Evolutionary conservation across 2,329 filamentous ascomycete species (phyloP).

Genomic region (Cercospora canescens): DNA sequence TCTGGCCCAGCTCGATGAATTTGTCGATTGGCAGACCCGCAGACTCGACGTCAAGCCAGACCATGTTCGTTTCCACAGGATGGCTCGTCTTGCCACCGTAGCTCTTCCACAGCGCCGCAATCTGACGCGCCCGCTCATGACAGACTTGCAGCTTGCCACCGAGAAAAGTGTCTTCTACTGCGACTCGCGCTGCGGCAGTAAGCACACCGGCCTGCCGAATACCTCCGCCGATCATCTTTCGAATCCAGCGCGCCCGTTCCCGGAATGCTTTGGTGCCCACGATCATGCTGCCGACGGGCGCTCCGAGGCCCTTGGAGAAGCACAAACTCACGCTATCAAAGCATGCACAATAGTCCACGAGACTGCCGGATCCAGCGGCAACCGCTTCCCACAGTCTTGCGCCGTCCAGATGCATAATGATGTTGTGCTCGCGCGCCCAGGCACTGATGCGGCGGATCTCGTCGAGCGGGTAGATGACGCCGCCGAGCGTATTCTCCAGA

Average conservation of each 20-base stretch:
- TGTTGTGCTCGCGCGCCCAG: constrained; percentile 63
- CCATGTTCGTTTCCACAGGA: constrained; percentile 88
- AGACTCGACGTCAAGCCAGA: constrained; percentile 74
- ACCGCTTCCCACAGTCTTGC: constrained; percentile 82
- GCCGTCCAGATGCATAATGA: constrained; percentile 76
- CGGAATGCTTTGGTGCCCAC: constrained; percentile 61
- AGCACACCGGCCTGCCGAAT: constrained; percentile 75
- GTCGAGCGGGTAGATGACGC: constrained; percentile 72
- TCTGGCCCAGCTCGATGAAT: constrained; percentile 56
- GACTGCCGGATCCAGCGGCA: constrained; percentile 64
- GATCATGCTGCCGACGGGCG: constrained; percentile 75
- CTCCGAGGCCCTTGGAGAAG: constrained; percentile 80
- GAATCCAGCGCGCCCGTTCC: constrained; percentile 70
- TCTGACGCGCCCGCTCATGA: constrained; percentile 62
- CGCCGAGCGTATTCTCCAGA: constrained; percentile 82
- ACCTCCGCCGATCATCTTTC: constrained; percentile 80
- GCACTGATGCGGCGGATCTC: constrained; percentile 69
- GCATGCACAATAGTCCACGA: constrained; percentile 66
- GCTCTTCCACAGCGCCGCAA: constrained; percentile 66
- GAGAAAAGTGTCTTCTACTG: constrained; percentile 77
- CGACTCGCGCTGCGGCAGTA: constrained; percentile 72
- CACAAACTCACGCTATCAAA: constrained; percentile 77
- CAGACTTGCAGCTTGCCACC: constrained; percentile 62
- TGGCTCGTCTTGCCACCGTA: constrained; percentile 68
- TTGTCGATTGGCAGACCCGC: constrained; percentile 55